These are phyloP conservation scores for Stentor coeruleus DNA, from an alignment of 73 alveolate species.

Conservation along the genomic window DNA sequence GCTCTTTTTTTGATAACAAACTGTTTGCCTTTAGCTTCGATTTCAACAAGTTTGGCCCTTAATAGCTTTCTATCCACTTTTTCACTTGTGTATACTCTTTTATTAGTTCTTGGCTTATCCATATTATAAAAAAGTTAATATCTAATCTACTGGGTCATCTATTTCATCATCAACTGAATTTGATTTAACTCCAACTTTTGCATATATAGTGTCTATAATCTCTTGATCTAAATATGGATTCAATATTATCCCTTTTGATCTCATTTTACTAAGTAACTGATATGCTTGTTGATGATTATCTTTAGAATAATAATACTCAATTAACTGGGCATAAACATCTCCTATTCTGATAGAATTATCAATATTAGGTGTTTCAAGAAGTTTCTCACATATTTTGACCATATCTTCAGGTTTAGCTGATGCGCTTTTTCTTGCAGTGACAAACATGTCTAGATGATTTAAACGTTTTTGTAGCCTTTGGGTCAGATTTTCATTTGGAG, in stretches of 20 bases:
- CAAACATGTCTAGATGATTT: constrained; percentile 69
- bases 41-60: too few relatives aligned
- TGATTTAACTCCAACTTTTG: background rate
- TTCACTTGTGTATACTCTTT: too few relatives aligned
- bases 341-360: constrained; percentile 88
- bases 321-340: constrained; percentile 79
- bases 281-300: constrained; percentile 60
- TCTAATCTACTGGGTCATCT: too few relatives aligned
- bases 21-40: too few relatives aligned
- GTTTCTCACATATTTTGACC: constrained; percentile 69
- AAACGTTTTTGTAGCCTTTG: constrained; percentile 69
- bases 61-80: too few relatives aligned
- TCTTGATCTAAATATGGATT: constrained; percentile 81
- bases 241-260: constrained; percentile 55
- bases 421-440: constrained; percentile 71
- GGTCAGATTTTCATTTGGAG: constrained; percentile 66
- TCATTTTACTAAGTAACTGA: constrained; percentile 61
- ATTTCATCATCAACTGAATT: constrained; percentile 6
- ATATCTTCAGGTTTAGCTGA: constrained; percentile 72
- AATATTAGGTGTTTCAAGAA: constrained; percentile 69
- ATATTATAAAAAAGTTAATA: too few relatives aligned
- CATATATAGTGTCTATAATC: constrained; percentile 40
- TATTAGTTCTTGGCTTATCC: too few relatives aligned
- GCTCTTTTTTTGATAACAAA: too few relatives aligned
- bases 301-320: constrained; percentile 56